Evolutionary conservation across 805 yeast genomes (phyloP).

Genomic region (Spathaspora girioi): DNA sequence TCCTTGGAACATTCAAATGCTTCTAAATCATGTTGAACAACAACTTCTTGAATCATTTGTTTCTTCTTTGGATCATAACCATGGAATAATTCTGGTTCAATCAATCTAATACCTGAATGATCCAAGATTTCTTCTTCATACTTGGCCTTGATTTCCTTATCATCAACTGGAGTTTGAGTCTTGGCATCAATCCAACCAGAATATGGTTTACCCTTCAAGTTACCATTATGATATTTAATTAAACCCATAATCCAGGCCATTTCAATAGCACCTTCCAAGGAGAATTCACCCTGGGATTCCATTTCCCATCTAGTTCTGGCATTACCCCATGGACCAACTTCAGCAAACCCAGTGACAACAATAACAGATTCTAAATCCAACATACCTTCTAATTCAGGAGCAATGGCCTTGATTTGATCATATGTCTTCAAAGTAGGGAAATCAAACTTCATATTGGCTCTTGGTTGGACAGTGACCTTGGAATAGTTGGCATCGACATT

Average conservation of each 20-base stretch:
- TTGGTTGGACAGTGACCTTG: constrained; percentile 78
- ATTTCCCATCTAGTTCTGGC: constrained; percentile 99
- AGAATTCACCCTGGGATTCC: constrained; percentile 93
- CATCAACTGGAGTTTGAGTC: constrained; percentile 89
- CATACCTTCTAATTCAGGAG: constrained; percentile 83
- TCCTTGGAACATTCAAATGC: constrained; percentile 94
- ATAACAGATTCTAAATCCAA: constrained; percentile 87
- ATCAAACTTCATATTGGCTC: constrained; percentile 89
- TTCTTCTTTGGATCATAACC: constrained; percentile 96
- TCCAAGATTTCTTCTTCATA: constrained; percentile 86
- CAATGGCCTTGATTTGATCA: constrained; percentile 61
- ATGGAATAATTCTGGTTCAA: constrained; percentile 90
- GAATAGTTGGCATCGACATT: constrained; percentile 82
- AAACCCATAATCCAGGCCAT: constrained; percentile 99
- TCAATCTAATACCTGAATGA: constrained; percentile 94
- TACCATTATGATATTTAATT: constrained; percentile 92
- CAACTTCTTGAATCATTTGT: constrained; percentile 90
- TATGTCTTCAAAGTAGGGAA: constrained; percentile 87
- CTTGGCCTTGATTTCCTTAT: constrained; percentile 85
- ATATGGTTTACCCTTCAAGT: constrained; percentile 83
- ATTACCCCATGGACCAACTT: constrained; percentile 99
- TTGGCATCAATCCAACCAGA: constrained; percentile 98
- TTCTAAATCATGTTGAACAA: constrained; percentile 93
- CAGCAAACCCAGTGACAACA: constrained; percentile 97
- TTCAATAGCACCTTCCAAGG: constrained; percentile 96